These are phyloP conservation scores for Acanthamoeba lenticulata DNA, from an alignment of 208 protist species.

Conservation along the genomic window DNA sequence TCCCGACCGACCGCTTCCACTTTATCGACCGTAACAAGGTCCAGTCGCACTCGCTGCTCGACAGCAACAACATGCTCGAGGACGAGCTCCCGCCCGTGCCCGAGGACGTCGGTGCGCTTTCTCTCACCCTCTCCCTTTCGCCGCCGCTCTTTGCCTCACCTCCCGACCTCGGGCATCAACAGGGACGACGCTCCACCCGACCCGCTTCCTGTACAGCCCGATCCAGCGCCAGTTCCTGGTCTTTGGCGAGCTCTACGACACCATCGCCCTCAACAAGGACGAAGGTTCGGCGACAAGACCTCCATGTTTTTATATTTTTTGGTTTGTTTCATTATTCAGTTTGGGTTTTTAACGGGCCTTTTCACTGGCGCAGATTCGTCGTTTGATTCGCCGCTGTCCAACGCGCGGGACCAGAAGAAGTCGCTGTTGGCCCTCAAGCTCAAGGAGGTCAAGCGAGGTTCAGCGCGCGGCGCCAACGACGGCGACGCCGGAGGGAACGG, in stretches of 20 bases:
- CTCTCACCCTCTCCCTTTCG: neutral
- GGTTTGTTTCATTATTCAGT: too few relatives aligned
- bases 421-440: neutral
- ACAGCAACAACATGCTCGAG: conserved; percentile 36
- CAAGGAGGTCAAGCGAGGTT: neutral
- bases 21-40: conserved; percentile 48
- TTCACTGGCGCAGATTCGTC: neutral
- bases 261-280: neutral
- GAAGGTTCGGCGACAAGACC: neutral
- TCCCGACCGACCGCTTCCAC: neutral
- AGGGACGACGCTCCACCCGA: conserved; percentile 21
- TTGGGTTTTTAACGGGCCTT: neutral
- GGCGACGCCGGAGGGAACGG: too few relatives aligned
- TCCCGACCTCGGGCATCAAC: neutral
- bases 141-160: neutral
- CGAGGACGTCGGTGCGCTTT: neutral
- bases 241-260: conserved; percentile 9
- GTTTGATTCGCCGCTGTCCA: neutral
- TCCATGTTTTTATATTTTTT: neutral
- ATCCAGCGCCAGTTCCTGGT: conserved; percentile 36
- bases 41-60: conserved; percentile 31
- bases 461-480: too few relatives aligned
- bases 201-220: conserved; percentile 24
- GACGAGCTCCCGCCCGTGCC: conserved; percentile 15
- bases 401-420: neutral